Evolutionary conservation across 2,329 filamentous ascomycete genomes (phyloP).

Genomic region (Lomentospora prolificans): DNA sequence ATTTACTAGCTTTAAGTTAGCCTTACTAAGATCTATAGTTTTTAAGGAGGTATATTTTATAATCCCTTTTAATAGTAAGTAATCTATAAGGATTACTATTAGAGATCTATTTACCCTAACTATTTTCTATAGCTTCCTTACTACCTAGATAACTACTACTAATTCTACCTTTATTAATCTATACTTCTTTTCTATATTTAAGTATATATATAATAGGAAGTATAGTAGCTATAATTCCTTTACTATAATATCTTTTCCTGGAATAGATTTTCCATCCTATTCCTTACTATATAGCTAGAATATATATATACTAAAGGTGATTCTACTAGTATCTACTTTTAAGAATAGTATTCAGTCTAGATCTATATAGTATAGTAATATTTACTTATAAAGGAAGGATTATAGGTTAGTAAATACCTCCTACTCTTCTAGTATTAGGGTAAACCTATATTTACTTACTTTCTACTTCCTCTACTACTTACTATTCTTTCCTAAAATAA

Average conservation of each 20-base stretch:
- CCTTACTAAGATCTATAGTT: background rate
- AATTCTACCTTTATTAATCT: background rate
- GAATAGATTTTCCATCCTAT: background rate
- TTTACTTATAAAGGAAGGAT: constrained; percentile 5
- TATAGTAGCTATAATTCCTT: background rate
- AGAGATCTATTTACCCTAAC: background rate
- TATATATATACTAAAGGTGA: background rate
- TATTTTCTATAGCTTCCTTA: background rate
- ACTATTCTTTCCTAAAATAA: background rate
- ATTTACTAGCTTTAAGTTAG: background rate
- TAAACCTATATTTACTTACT: background rate
- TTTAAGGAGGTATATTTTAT: background rate
- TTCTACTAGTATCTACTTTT: background rate
- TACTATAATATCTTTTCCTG: background rate
- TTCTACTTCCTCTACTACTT: background rate
- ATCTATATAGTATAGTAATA: constrained; percentile 7
- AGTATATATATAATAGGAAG: background rate
- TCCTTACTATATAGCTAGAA: background rate
- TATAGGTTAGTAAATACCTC: constrained; percentile 1
- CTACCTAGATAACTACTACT: background rate
- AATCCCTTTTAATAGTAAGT: background rate
- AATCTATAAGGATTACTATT: background rate
- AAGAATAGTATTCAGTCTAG: constrained; percentile 6
- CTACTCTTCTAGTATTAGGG: background rate
- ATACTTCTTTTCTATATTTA: background rate